Evolutionary conservation across 306 rosid species (phyloP), one percentile per base, ranked within the genome.

Genomic region (Trichosanthes truncata): DNA sequence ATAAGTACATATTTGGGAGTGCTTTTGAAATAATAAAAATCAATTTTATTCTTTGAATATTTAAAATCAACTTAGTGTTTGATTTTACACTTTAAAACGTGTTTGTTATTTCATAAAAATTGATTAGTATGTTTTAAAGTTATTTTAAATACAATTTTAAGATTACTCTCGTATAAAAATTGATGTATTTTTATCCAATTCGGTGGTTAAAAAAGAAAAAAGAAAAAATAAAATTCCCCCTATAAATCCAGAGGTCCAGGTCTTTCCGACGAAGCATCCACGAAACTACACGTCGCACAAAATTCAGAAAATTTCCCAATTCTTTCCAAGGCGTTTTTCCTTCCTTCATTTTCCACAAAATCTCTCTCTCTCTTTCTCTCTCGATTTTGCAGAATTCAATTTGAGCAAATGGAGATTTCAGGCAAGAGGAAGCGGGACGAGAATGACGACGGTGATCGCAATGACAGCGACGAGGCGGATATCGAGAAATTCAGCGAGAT

Each of bases 371-470:
- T 0, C 0, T 7, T 18, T 38, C 46, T 67, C 49, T 40, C 48
- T 15, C 49, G 1, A 31, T 77, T 60, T 11, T 11, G 41, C 38
- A 62, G 40, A 31, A 29, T 62, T 14, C 69, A 14, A 21, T 51
- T 25, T 13, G 1, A 31, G 21, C 0, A 33, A 68, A 85, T 82
- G 90, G 84, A 85, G 36, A 23, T 52, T 9, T 40, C 60, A 43
- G 81, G 45, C 81, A 87, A 84, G 84, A 89, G 84, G 85, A 90
- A 90, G 77, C 87, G 83, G 87, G 46, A 25, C 9, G 82, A 59
- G 2, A 73, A 55, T 20, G 78, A 43, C 3, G 76, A 43, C 3
- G 79, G 65, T 2, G 53, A 74, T 7, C 25, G 15, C 23, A 26
- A 60, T 17, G 31, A 23, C 3, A 60, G 69, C 0, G 94, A 91